Conservation (phyloP, 2,329 filamentous ascomycete species). For the Fusarium vanettenii region DNA sequence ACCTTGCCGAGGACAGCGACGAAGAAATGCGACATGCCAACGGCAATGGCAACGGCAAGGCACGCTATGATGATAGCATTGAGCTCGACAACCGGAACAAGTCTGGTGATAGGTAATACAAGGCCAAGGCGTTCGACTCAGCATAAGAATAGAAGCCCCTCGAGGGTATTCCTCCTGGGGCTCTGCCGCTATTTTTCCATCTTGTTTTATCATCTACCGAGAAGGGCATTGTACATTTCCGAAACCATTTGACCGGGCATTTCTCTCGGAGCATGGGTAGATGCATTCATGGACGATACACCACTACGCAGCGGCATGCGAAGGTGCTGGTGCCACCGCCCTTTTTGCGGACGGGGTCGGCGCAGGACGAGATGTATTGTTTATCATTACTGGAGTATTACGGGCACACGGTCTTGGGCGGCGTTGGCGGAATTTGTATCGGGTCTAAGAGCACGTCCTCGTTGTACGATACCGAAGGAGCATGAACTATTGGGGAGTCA, state of each 20-base stretch:
- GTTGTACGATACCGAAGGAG: constrained; percentile 47
- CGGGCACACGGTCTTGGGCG: constrained; percentile 42
- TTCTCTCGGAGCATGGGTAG: constrained; percentile 33
- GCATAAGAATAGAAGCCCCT: constrained; percentile 22
- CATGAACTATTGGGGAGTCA: constrained; percentile 34
- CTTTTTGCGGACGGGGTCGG: constrained; percentile 31
- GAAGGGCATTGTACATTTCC: constrained; percentile 44
- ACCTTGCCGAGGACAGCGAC: constrained; percentile 82
- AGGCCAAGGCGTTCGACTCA: constrained; percentile 20
- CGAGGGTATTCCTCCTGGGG: background rate
- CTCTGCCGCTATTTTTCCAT: constrained; percentile 20
- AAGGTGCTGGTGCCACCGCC: constrained; percentile 39
- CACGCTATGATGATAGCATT: constrained; percentile 56
- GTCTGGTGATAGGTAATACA: constrained; percentile 48
- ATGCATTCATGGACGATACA: constrained; percentile 39
- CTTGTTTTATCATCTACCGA: constrained; percentile 35
- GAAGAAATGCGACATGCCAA: constrained; percentile 63
- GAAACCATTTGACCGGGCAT: constrained; percentile 37
- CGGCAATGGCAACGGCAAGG: constrained; percentile 56
- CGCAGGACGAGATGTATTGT: constrained; percentile 37
- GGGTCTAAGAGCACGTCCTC: constrained; percentile 38
- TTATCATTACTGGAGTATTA: constrained; percentile 43
- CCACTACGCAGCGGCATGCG: constrained; percentile 30
- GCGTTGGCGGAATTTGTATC: constrained; percentile 46
- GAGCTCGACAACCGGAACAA: constrained; percentile 65